These are phyloP conservation scores for Naganishia friedmannii DNA, from an alignment of 768 basidiomycete genomes.

Conservation along the genomic window DNA sequence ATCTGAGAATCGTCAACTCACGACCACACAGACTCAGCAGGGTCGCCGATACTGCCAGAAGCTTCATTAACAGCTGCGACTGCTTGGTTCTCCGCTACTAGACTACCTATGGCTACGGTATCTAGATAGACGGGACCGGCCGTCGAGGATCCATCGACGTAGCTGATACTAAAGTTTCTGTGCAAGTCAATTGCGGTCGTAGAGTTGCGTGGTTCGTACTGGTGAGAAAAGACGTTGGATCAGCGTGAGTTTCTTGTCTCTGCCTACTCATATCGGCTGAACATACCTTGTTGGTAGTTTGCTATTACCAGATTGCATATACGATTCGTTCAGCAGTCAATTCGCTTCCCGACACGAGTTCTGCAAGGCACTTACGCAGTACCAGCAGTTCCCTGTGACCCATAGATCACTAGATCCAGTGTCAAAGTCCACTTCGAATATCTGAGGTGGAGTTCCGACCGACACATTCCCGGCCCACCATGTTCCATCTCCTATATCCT, in stretches of 20 bases:
- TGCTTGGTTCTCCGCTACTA: conserved; percentile 14
- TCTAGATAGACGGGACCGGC: conserved; percentile 14
- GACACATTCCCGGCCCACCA: conserved; percentile 21
- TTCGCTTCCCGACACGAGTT: background rate
- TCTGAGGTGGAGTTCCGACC: conserved; percentile 23
- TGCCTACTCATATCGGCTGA: background rate
- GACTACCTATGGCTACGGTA: conserved; percentile 14
- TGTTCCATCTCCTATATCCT: background rate
- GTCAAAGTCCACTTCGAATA: conserved; percentile 21
- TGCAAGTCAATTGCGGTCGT: conserved; percentile 13
- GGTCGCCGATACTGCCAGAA: background rate
- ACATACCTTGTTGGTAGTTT: conserved; percentile 9
- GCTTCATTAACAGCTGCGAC: conserved; percentile 8
- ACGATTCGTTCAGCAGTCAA: background rate
- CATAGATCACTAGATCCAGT: conserved; percentile 19
- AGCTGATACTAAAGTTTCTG: conserved; percentile 16
- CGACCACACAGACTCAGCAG: conserved; percentile 1
- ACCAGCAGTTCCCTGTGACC: conserved; percentile 12
- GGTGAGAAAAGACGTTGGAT: too few relatives aligned
- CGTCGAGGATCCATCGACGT: conserved; percentile 4
- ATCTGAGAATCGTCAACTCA: background rate
- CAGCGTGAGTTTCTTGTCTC: background rate
- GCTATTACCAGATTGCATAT: background rate
- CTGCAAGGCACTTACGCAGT: conserved; percentile 16
- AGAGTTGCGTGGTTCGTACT: conserved; percentile 17